These are phyloP conservation scores for Carallia pectinifolia DNA, from an alignment of 345 rosid genomes.

Conservation along the genomic window DNA sequence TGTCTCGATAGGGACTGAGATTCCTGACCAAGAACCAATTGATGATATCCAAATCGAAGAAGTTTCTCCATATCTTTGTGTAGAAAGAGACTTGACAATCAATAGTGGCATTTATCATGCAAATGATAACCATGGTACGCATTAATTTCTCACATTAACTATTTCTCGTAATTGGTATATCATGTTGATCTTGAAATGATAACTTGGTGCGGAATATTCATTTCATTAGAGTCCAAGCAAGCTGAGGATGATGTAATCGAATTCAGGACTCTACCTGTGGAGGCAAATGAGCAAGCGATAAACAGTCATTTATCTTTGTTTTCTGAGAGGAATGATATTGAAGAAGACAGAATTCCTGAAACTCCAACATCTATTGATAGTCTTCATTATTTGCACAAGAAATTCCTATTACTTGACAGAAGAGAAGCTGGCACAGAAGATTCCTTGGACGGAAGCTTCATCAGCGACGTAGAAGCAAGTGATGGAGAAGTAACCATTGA, in stretches of 20 bases:
- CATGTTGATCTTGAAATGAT: background rate
- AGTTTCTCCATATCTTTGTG: conserved; percentile 16
- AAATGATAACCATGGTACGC: conserved; percentile 38
- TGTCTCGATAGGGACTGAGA: conserved; percentile 78
- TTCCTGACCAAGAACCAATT: conserved; percentile 70
- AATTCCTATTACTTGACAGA: conserved; percentile 48
- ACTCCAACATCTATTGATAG: conserved; percentile 59
- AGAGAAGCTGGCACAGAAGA: conserved; percentile 61
- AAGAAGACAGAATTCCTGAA: conserved; percentile 67
- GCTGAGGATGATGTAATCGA: conserved; percentile 44
- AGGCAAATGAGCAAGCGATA: conserved; percentile 28
- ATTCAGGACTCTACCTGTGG: conserved; percentile 43
- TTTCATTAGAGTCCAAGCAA: conserved; percentile 31
- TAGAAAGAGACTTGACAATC: conserved; percentile 25
- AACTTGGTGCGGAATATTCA: background rate
- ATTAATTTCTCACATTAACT: background rate
- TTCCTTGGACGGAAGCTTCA: conserved; percentile 59
- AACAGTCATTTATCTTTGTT: conserved; percentile 12
- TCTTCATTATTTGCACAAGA: conserved; percentile 53
- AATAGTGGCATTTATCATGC: conserved; percentile 21
- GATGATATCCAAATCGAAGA: conserved; percentile 44
- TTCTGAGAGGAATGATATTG: conserved; percentile 43
- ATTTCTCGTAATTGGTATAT: background rate
- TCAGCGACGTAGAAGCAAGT: conserved; percentile 48
- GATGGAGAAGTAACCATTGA: conserved; percentile 58